phyloP scores from a whole-genome alignment of 2,329 filamentous ascomycete genomes.

The Dendryphion nanum region DNA sequence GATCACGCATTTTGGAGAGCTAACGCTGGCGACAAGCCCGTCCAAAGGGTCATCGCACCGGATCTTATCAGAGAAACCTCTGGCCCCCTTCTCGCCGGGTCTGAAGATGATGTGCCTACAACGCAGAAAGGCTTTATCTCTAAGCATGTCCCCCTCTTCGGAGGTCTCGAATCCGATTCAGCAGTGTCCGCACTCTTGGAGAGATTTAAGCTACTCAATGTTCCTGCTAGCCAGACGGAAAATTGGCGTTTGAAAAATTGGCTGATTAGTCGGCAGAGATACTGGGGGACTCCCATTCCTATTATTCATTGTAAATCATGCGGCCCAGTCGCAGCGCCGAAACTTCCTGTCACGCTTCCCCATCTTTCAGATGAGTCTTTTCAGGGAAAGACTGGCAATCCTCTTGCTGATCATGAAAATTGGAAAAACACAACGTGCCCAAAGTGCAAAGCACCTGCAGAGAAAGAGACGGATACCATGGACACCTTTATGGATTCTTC shows the following conservation, averaged over 20 bases:
- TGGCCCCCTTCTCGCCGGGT: slow-evolving; percentile 13
- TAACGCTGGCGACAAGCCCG: slow-evolving; percentile 60
- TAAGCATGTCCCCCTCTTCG: slow-evolving; percentile 62
- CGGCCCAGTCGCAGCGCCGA: slow-evolving; percentile 72
- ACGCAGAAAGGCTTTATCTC: slow-evolving; percentile 67
- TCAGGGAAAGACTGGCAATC: slow-evolving; percentile 70
- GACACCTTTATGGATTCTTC: slow-evolving; percentile 95
- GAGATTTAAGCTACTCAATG: slow-evolving; percentile 48
- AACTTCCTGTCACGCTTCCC: slow-evolving; percentile 76
- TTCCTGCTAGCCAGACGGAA: slow-evolving; percentile 61
- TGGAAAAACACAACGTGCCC: slow-evolving; percentile 79
- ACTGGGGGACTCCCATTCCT: slow-evolving; percentile 89
- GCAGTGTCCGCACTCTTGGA: slow-evolving; percentile 61
- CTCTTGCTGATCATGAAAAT: slow-evolving; percentile 66
- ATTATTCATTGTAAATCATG: slow-evolving; percentile 79
- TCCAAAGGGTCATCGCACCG: slow-evolving; percentile 55
- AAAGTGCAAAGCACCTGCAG: slow-evolving; percentile 66
- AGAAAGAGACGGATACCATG: slow-evolving; percentile 90
- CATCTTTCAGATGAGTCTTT: slow-evolving; percentile 67
- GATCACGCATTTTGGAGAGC: slow-evolving; percentile 79
- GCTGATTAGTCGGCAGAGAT: slow-evolving; percentile 88
- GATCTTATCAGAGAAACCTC: slow-evolving; percentile 9
- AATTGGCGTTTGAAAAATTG: slow-evolving; percentile 85
- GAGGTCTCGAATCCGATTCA: slow-evolving; percentile 61
- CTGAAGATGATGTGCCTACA: slow-evolving; percentile 55